Conservation (phyloP, 2,329 filamentous ascomycete species). For the Sordariomycetes sp. region DNA sequence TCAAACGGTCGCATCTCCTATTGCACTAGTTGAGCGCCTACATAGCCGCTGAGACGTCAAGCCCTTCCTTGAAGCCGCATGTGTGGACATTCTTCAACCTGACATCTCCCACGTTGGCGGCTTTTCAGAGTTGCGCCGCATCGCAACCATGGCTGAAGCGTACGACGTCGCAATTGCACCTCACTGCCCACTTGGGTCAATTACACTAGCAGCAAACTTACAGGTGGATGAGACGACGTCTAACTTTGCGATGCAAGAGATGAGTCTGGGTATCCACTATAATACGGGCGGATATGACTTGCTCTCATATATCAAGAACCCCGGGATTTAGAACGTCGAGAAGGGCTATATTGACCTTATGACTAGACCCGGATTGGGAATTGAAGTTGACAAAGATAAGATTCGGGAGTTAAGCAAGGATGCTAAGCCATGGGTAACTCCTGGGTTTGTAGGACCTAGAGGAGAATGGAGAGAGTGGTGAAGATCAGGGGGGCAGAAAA, state of each 20-base stretch:
- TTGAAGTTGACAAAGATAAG: constrained; percentile 26
- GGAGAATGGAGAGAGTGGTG: constrained; percentile 57
- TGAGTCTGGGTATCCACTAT: neutral
- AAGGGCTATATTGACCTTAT: constrained; percentile 50
- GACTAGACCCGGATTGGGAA: constrained; percentile 49
- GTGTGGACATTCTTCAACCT: constrained; percentile 4
- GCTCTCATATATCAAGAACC: constrained; percentile 51
- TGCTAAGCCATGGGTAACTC: constrained; percentile 50
- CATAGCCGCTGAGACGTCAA: constrained; percentile 7
- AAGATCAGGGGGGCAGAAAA: neutral
- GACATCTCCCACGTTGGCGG: constrained; percentile 7
- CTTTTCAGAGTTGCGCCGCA: constrained; percentile 6
- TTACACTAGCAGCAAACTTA: constrained; percentile 6
- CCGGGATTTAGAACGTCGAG: constrained; percentile 21
- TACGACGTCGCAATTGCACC: constrained; percentile 7
- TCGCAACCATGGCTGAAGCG: constrained; percentile 7
- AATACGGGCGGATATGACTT: constrained; percentile 22
- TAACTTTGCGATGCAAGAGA: constrained; percentile 9
- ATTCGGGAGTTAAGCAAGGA: constrained; percentile 44
- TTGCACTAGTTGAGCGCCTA: constrained; percentile 6
- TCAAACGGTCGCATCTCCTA: constrained; percentile 1
- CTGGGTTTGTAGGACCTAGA: constrained; percentile 55
- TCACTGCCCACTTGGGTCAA: constrained; percentile 6
- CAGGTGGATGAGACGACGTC: constrained; percentile 6
- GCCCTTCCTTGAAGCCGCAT: constrained; percentile 1